Evolutionary conservation across 805 yeast genomes (phyloP).

Genomic region (Maudiozyma serrabonitensis): DNA sequence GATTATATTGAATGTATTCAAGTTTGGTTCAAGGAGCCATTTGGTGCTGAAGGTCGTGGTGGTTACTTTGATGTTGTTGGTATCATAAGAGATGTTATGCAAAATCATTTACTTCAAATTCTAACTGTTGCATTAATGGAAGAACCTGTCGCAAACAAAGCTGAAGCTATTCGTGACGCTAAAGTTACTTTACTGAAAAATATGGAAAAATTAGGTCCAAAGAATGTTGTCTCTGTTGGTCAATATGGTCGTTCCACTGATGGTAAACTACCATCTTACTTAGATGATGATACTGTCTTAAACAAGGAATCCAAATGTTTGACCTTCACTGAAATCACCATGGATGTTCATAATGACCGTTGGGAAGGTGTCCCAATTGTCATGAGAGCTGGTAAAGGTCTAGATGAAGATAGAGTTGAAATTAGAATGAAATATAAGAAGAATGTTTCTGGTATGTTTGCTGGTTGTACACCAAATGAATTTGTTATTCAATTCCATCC

Average conservation of each 20-base stretch:
- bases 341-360: conserved; percentile 79
- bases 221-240: conserved; percentile 62
- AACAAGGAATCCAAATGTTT: conserved; percentile 72
- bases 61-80: conserved; percentile 94
- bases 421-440: conserved; percentile 85
- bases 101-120: conserved; percentile 89
- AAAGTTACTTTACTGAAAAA: conserved; percentile 86
- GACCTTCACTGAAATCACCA: conserved; percentile 77
- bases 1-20: conserved; percentile 70
- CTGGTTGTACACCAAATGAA: conserved; percentile 77
- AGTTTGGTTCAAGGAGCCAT: conserved; percentile 88
- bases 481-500: conserved; percentile 91
- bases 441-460: conserved; percentile 72
- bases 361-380: conserved; percentile 98
- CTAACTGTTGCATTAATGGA: conserved; percentile 88
- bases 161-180: conserved; percentile 91
- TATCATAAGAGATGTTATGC: conserved; percentile 94
- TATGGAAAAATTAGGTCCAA: conserved; percentile 51
- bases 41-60: conserved; percentile 97
- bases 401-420: conserved; percentile 88
- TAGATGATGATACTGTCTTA: conserved; percentile 79
- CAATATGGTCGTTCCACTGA: conserved; percentile 79
- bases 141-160: conserved; percentile 76
- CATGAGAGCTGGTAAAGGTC: conserved; percentile 94
- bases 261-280: conserved; percentile 80